These are phyloP conservation scores for Mycena sanguinolenta DNA, from an alignment of 768 basidiomycete species.

Conservation along the genomic window DNA sequence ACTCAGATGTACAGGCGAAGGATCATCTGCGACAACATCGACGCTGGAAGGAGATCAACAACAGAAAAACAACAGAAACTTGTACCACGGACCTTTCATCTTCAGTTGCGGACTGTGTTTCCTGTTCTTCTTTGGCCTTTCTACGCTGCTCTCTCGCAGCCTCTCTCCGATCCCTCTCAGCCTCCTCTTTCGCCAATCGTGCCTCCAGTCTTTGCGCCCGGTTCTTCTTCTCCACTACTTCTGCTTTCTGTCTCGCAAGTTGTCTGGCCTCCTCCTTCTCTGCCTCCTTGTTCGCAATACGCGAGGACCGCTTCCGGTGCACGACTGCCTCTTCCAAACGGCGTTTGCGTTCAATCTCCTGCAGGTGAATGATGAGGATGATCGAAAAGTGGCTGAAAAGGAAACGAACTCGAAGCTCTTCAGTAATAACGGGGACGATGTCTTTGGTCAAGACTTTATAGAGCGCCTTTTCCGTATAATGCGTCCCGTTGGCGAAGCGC, in stretches of 20 bases:
- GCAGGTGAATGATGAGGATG: slow-evolving; percentile 8
- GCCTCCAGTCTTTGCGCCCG: slow-evolving; percentile 72
- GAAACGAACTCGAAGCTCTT: slow-evolving; percentile 71
- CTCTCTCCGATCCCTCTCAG: slow-evolving; percentile 67
- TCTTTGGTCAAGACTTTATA: slow-evolving; percentile 74
- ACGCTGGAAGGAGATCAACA: slow-evolving; percentile 13
- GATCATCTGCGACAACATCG: slow-evolving; percentile 23
- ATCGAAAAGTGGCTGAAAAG: not conserved
- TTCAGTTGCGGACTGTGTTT: slow-evolving; percentile 47
- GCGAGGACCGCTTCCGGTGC: slow-evolving; percentile 92
- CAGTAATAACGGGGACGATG: slow-evolving; percentile 79
- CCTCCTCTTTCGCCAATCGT: slow-evolving; percentile 69
- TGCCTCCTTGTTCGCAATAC: slow-evolving; percentile 84
- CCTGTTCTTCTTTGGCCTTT: slow-evolving; percentile 62
- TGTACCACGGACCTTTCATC: slow-evolving; percentile 36
- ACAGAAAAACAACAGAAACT: slow-evolving; percentile 5
- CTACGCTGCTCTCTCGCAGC: slow-evolving; percentile 68
- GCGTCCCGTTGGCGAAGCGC: slow-evolving; percentile 79
- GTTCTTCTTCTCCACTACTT: slow-evolving; percentile 77
- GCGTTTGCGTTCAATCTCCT: slow-evolving; percentile 76
- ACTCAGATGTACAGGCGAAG: slow-evolving; percentile 38
- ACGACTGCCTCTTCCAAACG: slow-evolving; percentile 81
- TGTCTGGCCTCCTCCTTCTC: slow-evolving; percentile 82
- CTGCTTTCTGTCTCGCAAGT: slow-evolving; percentile 69
- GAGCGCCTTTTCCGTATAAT: slow-evolving; percentile 86